phyloP scores from a whole-genome alignment of 2,329 filamentous ascomycete species.

The Fusarium foetens region DNA sequence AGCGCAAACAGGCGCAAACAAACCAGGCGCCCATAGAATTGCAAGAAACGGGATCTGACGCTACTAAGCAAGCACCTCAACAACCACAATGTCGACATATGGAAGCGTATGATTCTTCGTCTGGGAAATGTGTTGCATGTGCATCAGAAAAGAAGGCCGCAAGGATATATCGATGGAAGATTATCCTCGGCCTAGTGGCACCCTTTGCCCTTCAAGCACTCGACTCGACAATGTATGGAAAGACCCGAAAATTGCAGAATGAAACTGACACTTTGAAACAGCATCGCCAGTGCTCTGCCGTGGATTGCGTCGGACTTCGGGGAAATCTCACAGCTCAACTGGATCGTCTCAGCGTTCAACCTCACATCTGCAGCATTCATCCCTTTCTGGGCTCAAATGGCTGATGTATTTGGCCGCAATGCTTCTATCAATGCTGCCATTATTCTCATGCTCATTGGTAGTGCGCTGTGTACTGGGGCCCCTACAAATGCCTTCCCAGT shows the following conservation, averaged over 20 bases:
- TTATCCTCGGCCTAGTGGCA: constrained; percentile 67
- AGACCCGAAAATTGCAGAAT: background rate
- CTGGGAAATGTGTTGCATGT: constrained; percentile 45
- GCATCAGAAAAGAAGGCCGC: constrained; percentile 49
- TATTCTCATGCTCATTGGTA: constrained; percentile 67
- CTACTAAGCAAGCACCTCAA: constrained; percentile 10
- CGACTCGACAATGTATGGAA: constrained; percentile 67
- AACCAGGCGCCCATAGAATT: background rate
- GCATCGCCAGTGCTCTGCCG: constrained; percentile 51
- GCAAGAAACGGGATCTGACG: background rate
- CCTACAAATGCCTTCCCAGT: constrained; percentile 65
- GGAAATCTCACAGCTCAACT: constrained; percentile 69
- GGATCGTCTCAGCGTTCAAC: constrained; percentile 76
- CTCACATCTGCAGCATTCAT: constrained; percentile 74
- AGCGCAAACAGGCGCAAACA: constrained; percentile 4
- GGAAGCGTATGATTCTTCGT: constrained; percentile 16
- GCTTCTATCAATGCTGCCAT: constrained; percentile 66
- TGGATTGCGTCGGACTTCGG: constrained; percentile 73
- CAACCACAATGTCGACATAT: constrained; percentile 39
- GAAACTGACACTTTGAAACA: constrained; percentile 24
- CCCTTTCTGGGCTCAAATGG: constrained; percentile 71
- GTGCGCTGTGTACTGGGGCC: constrained; percentile 68
- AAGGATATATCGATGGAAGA: constrained; percentile 63
- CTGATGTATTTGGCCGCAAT: constrained; percentile 73
- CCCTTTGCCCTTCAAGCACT: constrained; percentile 71